phyloP scores from a whole-genome alignment of 2,329 filamentous ascomycete genomes.

The Stemphylium vesicarium region DNA sequence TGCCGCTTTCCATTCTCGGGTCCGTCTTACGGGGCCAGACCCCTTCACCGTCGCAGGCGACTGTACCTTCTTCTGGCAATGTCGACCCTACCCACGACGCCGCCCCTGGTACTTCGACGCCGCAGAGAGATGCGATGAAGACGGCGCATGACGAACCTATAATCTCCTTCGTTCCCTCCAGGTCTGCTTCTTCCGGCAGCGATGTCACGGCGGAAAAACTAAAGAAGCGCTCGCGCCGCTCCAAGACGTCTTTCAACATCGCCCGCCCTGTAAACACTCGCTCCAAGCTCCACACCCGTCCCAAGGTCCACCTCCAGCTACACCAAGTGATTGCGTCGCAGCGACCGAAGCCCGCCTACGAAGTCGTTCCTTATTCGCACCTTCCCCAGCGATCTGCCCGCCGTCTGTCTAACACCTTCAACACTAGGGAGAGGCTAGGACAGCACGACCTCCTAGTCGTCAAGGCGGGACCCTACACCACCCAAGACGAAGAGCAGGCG shows the following conservation, averaged over 20 bases:
- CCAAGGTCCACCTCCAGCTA: conserved; percentile 73
- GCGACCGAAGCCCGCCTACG: conserved; percentile 71
- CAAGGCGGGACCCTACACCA: conserved; percentile 69
- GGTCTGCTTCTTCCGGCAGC: conserved; percentile 50
- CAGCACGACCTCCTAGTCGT: conserved; percentile 74
- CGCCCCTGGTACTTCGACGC: conserved; percentile 3
- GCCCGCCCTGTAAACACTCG: conserved; percentile 68
- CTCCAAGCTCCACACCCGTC: conserved; percentile 70
- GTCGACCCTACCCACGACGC: neutral
- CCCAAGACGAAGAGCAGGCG: conserved; percentile 50
- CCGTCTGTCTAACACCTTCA: conserved; percentile 68
- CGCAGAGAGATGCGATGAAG: conserved; percentile 13
- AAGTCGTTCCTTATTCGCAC: conserved; percentile 73
- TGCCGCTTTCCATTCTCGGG: conserved; percentile 45
- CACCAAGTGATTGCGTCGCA: conserved; percentile 67
- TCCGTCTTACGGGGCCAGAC: conserved; percentile 37
- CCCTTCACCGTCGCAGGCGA: conserved; percentile 21
- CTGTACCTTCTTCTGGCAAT: conserved; percentile 1
- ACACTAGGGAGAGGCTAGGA: conserved; percentile 67
- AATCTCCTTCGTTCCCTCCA: conserved; percentile 27
- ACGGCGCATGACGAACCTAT: conserved; percentile 15
- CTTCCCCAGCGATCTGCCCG: conserved; percentile 56
- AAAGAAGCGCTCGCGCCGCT: conserved; percentile 57
- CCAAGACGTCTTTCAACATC: conserved; percentile 69
- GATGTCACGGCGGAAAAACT: conserved; percentile 44